Evolutionary conservation across 495 filamentous ascomycete genomes (phyloP).

Genomic region (Hypoxylon intermedium): DNA sequence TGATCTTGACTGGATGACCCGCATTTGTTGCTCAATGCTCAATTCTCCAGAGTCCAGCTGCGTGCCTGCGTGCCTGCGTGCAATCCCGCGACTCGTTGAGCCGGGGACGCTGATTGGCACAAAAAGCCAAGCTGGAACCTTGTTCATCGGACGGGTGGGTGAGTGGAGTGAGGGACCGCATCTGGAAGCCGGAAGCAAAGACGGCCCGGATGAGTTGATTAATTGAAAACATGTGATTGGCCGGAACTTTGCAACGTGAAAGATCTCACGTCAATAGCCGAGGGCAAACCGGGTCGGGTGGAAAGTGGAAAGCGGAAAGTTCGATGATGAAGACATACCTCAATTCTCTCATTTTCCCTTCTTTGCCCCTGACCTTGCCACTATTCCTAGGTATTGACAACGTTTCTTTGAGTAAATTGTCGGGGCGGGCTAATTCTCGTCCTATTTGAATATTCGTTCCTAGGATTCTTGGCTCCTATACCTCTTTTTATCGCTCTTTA

Average conservation of each 20-base stretch:
- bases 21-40: not conserved
- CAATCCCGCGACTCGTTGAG: too few relatives aligned
- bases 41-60: too few relatives aligned
- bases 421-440: constrained; percentile 14
- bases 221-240: constrained; percentile 45
- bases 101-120: constrained; percentile 7
- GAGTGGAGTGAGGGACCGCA: not conserved
- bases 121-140: too few relatives aligned
- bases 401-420: constrained; percentile 23
- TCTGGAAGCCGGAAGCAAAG: constrained; percentile 24
- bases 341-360: too few relatives aligned
- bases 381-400: constrained; percentile 21
- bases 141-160: too few relatives aligned
- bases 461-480: not conserved
- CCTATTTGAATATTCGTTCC: not conserved
- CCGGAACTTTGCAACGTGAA: constrained; percentile 14
- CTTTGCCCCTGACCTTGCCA: constrained; percentile 21
- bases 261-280: constrained; percentile 36
- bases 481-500: not conserved
- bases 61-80: too few relatives aligned
- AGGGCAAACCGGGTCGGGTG: constrained; percentile 45
- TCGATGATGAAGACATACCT: constrained; percentile 42
- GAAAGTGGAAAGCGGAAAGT: constrained; percentile 30
- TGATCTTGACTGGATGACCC: not conserved
- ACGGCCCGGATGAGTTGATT: constrained; percentile 37